Base-by-base conservation (phyloP, 176 grass and related monocot species). In the Carex myosuroides region DNA sequence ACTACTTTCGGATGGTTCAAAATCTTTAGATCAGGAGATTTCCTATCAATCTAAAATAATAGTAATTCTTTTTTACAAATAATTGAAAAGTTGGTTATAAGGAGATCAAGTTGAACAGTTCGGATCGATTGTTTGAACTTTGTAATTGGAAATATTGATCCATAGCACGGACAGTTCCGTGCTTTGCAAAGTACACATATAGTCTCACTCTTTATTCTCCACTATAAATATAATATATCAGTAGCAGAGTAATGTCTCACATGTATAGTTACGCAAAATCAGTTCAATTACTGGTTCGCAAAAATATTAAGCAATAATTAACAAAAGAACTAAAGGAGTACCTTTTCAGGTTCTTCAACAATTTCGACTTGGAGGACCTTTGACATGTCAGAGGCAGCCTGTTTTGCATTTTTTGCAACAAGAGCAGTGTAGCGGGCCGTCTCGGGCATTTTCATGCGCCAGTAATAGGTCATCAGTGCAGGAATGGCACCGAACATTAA, bases 401-500 rank as follows among this genome's bases (percentile, higher is more conserved):
- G 87, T 66, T 86, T 90, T 26, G 91, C 91, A 88, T 93, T 90
- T 83, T 88, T 86, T 79, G 91, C 91, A 1, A 93, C 84, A 35
- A 85, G 69, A 33, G 88, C 88, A 32, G 88, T 89, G 84, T 86
- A 89, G 2, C 88, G 84, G 0, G 88, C 84, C 9, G 88, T 89
- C 84, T 89, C 88, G 11, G 88, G 88, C 88, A 89, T 89, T 80
- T 89, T 70, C 88, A 89, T 89, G 12, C 88, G 88, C 94, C 58
- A 93, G 90, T 88, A 92, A 84, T 92, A 92, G 37, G 92, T 97
- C 8, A 97, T 17, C 6, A 84, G 79, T 0, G 94, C 94, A 8
- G 94, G 94, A 60, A 90, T 9, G 79, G 94, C 90, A 21, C 92
- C 94, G 66, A 88, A 86, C 92, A 97, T 97, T 61, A 97, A 84